Evolutionary conservation across 495 filamentous ascomycete genomes (phyloP), one percentile per base, ranked within the genome.

Genomic region (Talaromyces borbonicus): DNA sequence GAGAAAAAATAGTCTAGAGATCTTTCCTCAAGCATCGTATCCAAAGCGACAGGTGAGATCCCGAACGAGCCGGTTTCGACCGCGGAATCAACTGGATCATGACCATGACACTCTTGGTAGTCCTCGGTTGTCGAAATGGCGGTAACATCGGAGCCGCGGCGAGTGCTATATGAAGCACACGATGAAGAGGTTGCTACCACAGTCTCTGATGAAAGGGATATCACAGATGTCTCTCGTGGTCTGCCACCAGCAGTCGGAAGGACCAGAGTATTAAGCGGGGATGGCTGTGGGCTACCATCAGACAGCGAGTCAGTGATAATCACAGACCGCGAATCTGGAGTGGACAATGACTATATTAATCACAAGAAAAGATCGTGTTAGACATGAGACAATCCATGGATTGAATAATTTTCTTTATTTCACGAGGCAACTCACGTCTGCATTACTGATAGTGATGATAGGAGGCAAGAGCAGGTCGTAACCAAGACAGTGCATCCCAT

Each of bases 11-110:
- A 74, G 5, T 70, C 54, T 19, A 78, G 55, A 49, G 60, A 74
- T 56, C 78, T 79, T 16, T 75, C 75, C 47, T 77, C 68, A 24
- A 79, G 63, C 58, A 79, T 74, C 47, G 77, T 78, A 49, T 65
- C 66, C 32, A 79, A 57, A 48, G 71, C 61, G 18, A 75, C 76
- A 0, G 73, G 65, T 18, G 56, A 70, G 56, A 67, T 78, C 31
- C 70, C 76, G 42, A 78, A 79, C 2, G 72, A 72, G 48, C 76
- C 78, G 39, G 74, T 55, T 14, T 69, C 62, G 15, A 74, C 70
- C 25, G 61, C 5, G 5, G 39, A 20, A 12, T 11, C 19, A 11
- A 24, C 18, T 11, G 39, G 16, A 15, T 19, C 12, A 11, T 25
- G 19, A 7, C 19, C 15, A n/a, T n/a, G n/a, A n/a, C n/a, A n/a